phyloP scores from a whole-genome alignment of 2,329 filamentous ascomycete species.

The Sporothrix variecibatus region DNA sequence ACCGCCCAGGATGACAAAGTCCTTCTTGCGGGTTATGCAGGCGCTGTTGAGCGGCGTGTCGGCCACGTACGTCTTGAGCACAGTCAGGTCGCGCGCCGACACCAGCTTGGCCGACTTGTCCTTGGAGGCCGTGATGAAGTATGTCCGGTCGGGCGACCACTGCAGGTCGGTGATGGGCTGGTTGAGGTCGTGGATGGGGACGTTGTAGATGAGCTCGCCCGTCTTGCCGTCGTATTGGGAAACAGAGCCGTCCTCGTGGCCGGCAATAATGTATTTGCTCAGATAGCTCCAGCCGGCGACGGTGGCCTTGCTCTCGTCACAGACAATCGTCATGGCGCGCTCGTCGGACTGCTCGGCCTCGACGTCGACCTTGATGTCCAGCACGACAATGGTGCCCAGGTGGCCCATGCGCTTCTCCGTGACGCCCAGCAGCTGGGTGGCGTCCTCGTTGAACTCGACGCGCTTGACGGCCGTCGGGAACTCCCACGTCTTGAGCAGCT shows the following conservation, averaged over 20 bases:
- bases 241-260: slow-evolving; percentile 93
- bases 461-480: slow-evolving; percentile 97
- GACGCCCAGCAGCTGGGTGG: slow-evolving; percentile 83
- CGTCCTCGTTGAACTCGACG: slow-evolving; percentile 96
- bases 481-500: slow-evolving; percentile 95
- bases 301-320: slow-evolving; percentile 93
- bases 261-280: slow-evolving; percentile 93
- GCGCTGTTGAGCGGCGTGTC: slow-evolving; percentile 98
- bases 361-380: slow-evolving; percentile 83
- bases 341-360: slow-evolving; percentile 83
- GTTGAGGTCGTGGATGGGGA: slow-evolving; percentile 87
- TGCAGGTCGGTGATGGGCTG: slow-evolving; percentile 87
- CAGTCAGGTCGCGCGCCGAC: slow-evolving; percentile 79
- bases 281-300: slow-evolving; percentile 96
- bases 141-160: slow-evolving; percentile 90
- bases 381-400: slow-evolving; percentile 88
- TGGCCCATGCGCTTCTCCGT: slow-evolving; percentile 99
- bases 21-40: slow-evolving; percentile 90
- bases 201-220: slow-evolving; percentile 92
- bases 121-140: slow-evolving; percentile 97
- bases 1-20: slow-evolving; percentile 96
- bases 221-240: slow-evolving; percentile 96
- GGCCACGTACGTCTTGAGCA: slow-evolving; percentile 88
- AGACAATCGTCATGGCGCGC: slow-evolving; percentile 82
- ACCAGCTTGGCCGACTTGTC: slow-evolving; percentile 97